Conservation (phyloP, 768 basidiomycete genomes). For the Tylopilus plumbeoviolaceoides region DNA sequence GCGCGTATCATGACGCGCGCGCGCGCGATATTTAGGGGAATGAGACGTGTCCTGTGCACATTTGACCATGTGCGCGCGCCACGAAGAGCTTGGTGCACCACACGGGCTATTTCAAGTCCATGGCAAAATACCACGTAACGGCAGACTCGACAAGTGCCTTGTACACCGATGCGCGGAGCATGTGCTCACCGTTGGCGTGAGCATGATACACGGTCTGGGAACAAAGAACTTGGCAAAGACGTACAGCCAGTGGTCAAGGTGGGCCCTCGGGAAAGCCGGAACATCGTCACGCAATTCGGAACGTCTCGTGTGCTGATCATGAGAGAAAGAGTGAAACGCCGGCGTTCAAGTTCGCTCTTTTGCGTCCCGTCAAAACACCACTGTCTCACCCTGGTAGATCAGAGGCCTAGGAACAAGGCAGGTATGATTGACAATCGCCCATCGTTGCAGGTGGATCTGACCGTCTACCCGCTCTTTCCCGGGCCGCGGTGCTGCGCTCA, state of each 20-base stretch:
- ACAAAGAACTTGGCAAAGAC: background rate
- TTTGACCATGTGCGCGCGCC: background rate
- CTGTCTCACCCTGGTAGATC: background rate
- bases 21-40: background rate
- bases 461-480: background rate
- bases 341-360: background rate
- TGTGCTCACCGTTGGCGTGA: background rate
- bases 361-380: background rate
- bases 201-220: too few species aligned
- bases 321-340: too few species aligned
- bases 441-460: background rate
- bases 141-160: background rate
- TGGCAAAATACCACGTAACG: background rate
- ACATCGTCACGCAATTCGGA: background rate
- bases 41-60: background rate
- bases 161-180: background rate
- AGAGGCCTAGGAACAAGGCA: background rate
- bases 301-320: too few species aligned
- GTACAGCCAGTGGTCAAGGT: background rate
- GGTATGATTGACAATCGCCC: background rate
- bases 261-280: background rate
- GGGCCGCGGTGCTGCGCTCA: slow-evolving; percentile 12
- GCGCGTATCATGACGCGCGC: too few species aligned
- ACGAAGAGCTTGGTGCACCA: background rate
- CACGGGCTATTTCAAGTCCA: background rate